phyloP scores from a whole-genome alignment of 768 basidiomycete species.

The Pholiota conissans region DNA sequence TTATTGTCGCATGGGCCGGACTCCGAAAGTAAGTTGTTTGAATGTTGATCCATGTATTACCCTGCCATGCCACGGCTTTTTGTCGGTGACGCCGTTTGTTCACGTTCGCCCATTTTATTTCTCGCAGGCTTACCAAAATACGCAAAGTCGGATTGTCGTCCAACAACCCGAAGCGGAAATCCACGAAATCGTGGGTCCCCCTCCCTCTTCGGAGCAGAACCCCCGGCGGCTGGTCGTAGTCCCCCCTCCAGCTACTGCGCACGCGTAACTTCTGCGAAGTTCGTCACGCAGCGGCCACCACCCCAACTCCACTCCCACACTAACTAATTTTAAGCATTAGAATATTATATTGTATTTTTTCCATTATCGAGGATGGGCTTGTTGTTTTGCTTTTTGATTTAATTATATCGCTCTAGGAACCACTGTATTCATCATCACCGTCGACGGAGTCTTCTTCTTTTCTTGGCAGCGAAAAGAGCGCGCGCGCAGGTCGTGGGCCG shows the following conservation, averaged over 20 bases:
- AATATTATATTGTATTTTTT: conserved; percentile 4
- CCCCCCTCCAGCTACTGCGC: too few relatives aligned
- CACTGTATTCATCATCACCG: too few relatives aligned
- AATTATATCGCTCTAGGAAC: neutral
- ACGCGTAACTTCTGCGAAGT: neutral
- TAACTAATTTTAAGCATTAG: conserved; percentile 9
- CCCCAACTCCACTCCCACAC: conserved; percentile 7
- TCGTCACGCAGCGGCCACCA: too few relatives aligned
- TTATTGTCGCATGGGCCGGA: conserved; percentile 64
- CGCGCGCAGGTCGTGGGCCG: too few relatives aligned
- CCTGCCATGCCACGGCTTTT: neutral
- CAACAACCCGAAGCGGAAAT: conserved; percentile 25
- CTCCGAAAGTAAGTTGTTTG: conserved; percentile 58
- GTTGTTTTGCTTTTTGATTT: conserved; percentile 4
- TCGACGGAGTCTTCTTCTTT: neutral
- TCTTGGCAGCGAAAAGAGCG: neutral
- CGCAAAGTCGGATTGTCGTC: conserved; percentile 47
- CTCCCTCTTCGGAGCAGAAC: conserved; percentile 44
- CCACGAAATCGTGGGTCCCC: conserved; percentile 41
- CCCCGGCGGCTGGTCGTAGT: conserved; percentile 42
- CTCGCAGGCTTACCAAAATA: conserved; percentile 46
- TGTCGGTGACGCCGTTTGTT: conserved; percentile 8
- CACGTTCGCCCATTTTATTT: too few relatives aligned
- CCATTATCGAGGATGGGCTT: conserved; percentile 4
- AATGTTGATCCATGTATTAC: neutral